Base-by-base conservation (phyloP, 2,329 filamentous ascomycete species). In the Aureobasidium zeae region DNA sequence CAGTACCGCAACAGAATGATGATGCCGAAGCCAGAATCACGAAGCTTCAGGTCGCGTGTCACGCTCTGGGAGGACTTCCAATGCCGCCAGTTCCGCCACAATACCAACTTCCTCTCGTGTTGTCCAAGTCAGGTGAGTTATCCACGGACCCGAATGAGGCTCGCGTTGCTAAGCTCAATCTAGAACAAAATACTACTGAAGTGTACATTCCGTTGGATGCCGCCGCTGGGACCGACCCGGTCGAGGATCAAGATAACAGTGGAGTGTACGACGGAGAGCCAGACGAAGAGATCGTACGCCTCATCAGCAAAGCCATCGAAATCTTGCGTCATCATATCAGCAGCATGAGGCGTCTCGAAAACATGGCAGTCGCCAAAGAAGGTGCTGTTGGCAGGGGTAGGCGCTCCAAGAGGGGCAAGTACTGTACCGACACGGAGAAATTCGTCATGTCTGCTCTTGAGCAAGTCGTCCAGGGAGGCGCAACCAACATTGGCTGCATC, bases 401-500 rank as follows among this genome's bases (percentile, higher is more conserved):
- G 19, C 11, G 13, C 13, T 25, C 20, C 25, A 25, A 25, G 6
- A 19, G 25, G 3, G 12, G 28, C 5, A 15, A 28, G n/a, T 24
- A 32, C 13, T 12, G 25, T 2, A 45, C 43, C 6, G 31, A 47
- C 1, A 20, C 31, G 1, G 48, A 45, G 13, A 33, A 38, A 10
- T 26, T 45, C 13, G 45, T 35, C 7, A 31, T 47, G 24, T 22
- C 38, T 21, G 25, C 36, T 5, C 41, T 49, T 3, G 22, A 45
- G 21, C 25, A 29, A 3, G 15, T 49, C 20, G 19, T 44, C 6
- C 17, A 33, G 13, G 43, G 44, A n/a, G 37, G 35, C 6, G 48
- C 48, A 10, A 43, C 46, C 3, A 47, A 49, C 22, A 45, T 47
- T 24, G 46, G 46, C 11, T 49, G 48, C 20, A 16, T 49, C 8